phyloP scores from a whole-genome alignment of 345 rosid species.

The Tarenaya hassleriana region DNA sequence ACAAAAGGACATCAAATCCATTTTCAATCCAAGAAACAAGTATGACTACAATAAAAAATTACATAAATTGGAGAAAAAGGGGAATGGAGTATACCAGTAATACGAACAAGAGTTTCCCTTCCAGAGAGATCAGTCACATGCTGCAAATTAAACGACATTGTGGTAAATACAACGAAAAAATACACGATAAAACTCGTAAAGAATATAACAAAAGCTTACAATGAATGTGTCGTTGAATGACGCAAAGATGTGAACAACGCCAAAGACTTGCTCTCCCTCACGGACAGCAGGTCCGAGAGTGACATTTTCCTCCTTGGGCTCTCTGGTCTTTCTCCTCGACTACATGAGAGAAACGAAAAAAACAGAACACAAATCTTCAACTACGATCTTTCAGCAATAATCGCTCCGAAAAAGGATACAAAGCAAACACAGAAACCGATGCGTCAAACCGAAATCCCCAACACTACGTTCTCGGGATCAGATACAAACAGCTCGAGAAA shows the following conservation, averaged over 20 bases:
- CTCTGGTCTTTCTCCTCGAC: conserved; percentile 72
- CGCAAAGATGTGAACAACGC: too few relatives aligned
- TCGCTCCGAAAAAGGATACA: neutral
- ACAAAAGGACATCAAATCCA: too few relatives aligned
- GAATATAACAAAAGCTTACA: conserved; percentile 25
- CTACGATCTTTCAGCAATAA: neutral
- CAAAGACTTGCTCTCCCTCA: too few relatives aligned
- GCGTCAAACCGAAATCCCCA: too few relatives aligned
- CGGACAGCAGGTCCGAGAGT: too few relatives aligned
- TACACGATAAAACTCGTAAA: neutral
- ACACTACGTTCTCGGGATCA: too few relatives aligned
- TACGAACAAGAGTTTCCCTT: conserved; percentile 77
- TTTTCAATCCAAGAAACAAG: too few relatives aligned
- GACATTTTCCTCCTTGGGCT: conserved; percentile 71
- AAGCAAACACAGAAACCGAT: too few relatives aligned
- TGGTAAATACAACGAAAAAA: neutral
- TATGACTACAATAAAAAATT: too few relatives aligned
- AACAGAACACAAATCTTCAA: neutral
- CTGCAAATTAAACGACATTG: conserved; percentile 28
- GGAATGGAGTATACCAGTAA: conserved; percentile 44
- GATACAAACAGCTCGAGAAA: too few relatives aligned
- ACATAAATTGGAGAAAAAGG: neutral
- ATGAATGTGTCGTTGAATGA: conserved; percentile 77
- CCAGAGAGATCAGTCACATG: conserved; percentile 89
- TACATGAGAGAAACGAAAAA: conserved; percentile 16